A percentile compares a stretch with the other conserved stretches of the same genome.
Evolutionary conservation across 352 stramenopile species (phyloP).

Genomic region (Globisporangium orthogonon): DNA sequence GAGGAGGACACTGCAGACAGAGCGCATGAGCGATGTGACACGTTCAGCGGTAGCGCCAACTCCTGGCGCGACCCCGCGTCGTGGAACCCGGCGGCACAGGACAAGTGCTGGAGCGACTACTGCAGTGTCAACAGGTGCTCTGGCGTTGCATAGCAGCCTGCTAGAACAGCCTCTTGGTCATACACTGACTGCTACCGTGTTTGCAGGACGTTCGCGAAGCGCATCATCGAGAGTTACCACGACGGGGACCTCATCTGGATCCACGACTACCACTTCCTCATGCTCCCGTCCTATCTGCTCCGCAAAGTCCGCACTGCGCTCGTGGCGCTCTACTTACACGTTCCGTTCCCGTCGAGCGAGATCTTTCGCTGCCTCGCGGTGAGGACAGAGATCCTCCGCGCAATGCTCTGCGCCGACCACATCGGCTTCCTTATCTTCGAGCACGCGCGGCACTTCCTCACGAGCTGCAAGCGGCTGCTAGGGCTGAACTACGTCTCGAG

Average conservation of each 20-base stretch:
- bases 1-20: neutral
- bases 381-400: conserved; percentile 87
- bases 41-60: conserved; percentile 10
- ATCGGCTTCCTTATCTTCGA: conserved; percentile 93
- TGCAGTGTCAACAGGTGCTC: conserved; percentile 58
- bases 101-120: conserved; percentile 75
- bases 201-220: conserved; percentile 32
- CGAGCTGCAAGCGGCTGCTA: conserved; percentile 90
- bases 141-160: neutral
- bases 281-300: conserved; percentile 95
- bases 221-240: conserved; percentile 71
- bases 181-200: neutral
- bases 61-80: conserved; percentile 57
- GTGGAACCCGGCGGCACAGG: conserved; percentile 75
- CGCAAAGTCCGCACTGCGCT: conserved; percentile 87
- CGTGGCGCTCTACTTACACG: conserved; percentile 97
- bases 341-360: conserved; percentile 97
- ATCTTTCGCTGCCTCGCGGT: conserved; percentile 95
- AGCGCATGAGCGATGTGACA: neutral
- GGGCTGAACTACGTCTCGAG: conserved; percentile 91
- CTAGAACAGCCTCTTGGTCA: neutral
- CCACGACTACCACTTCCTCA: conserved; percentile 97
- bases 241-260: conserved; percentile 93
- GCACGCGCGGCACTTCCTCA: conserved; percentile 91
- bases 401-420: conserved; percentile 88